Evolutionary conservation across 306 rosid genomes (phyloP), one percentile per base, ranked within the genome.

Genomic region (Pyrus betulifolia): DNA sequence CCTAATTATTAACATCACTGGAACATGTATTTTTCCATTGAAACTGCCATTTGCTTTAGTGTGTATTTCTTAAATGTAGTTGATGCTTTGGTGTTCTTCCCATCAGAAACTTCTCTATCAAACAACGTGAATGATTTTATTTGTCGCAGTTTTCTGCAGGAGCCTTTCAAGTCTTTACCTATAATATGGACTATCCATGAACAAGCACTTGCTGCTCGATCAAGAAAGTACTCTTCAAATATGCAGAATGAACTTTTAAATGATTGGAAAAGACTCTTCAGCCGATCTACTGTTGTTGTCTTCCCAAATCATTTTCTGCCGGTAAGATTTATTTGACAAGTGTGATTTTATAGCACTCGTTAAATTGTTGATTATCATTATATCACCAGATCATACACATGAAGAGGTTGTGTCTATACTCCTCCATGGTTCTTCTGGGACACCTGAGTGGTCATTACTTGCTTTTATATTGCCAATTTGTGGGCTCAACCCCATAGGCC

Each of bases 151-250:
- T 91, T 92, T 87, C 70, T 89, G 87, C 98, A 87, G 94, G 99
- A 96, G 82, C 99, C 99, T 78, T 96, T 96, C 91, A 92, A 88
- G 86, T 87, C 97, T 72, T 44, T 96, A 78, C 96, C 99, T 73
- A 84, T 93, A 69, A 64, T 96, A 83, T 96, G 99, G 99, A 85
- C 88, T 40, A 70, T 96, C 86, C 97, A 88, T 67, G 98, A 91
- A 82, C 75, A 83, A 76, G 86, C 83, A 11, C 98, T 96, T 78
- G 96, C 93, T 78, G 76, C 82, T 78, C 99, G 89, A 61, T 86
- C 89, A 62, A 85, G 85, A 78, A 82, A 84, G 73, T 96, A 96
- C 80, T 38, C 82, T 28, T 81, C 74, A 64, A 70, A 59, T 73
- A 86, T 89, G 69, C 84, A 87, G 78, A 71, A 62, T 76, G 96